Conservation (phyloP, 768 basidiomycete genomes). For the Xerocomus brunneocitrinus region DNA sequence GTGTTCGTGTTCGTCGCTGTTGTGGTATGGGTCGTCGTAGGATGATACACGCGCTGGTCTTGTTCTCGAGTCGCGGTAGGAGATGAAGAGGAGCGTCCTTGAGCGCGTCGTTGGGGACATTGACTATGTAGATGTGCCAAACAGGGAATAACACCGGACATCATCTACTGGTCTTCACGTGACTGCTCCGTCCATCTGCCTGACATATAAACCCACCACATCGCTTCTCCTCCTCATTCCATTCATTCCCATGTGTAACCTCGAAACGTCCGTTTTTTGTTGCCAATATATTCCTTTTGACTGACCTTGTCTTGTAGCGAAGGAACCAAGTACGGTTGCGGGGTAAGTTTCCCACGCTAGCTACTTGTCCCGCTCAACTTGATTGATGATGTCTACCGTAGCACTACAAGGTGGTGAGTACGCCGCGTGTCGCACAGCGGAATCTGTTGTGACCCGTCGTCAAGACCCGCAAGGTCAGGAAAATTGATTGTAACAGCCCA, state of each 20-base stretch:
- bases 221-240: neutral
- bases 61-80: conserved; percentile 78
- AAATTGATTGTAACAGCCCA: conserved; percentile 32
- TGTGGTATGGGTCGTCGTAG: conserved; percentile 46
- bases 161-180: conserved; percentile 10
- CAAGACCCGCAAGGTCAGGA: conserved; percentile 33
- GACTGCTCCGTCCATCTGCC: conserved; percentile 16
- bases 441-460: conserved; percentile 4
- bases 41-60: conserved; percentile 33
- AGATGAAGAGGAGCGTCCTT: conserved; percentile 88
- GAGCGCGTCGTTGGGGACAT: conserved; percentile 66
- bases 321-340: conserved; percentile 73
- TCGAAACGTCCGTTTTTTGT: conserved; percentile 39
- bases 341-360: conserved; percentile 36
- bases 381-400: conserved; percentile 20
- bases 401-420: conserved; percentile 69
- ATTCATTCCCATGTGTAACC: conserved; percentile 45
- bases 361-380: neutral
- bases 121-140: conserved; percentile 16
- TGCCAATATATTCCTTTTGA: conserved; percentile 2
- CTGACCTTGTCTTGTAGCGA: conserved; percentile 44
- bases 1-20: conserved; percentile 55
- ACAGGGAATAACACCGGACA: conserved; percentile 22
- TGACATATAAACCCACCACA: conserved; percentile 7
- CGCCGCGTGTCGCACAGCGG: conserved; percentile 21